These are phyloP conservation scores for Diutina mesorugosa DNA, from an alignment of 1,139 yeast species.

Conservation along the genomic window DNA sequence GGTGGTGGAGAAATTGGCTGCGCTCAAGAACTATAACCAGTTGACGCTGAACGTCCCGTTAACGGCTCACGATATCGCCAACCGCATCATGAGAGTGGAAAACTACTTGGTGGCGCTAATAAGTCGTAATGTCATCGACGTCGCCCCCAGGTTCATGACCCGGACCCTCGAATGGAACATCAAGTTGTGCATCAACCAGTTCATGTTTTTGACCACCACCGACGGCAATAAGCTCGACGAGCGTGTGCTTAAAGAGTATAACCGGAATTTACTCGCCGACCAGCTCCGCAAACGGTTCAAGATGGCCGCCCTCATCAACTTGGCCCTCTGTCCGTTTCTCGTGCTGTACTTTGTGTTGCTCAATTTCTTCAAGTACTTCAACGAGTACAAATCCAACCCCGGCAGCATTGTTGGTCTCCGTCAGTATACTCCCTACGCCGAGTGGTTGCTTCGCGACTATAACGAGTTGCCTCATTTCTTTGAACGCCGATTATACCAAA, in stretches of 20 bases:
- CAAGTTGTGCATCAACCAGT: conserved; percentile 77
- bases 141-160: conserved; percentile 48
- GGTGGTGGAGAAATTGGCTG: conserved; percentile 67
- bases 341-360: conserved; percentile 71
- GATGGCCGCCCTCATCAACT: conserved; percentile 77
- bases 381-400: conserved; percentile 85
- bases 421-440: conserved; percentile 87
- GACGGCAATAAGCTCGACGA: conserved; percentile 76
- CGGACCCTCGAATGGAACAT: conserved; percentile 91
- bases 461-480: conserved; percentile 88
- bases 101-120: conserved; percentile 84
- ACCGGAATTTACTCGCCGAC: conserved; percentile 50
- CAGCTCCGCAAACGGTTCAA: conserved; percentile 71
- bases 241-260: conserved; percentile 56
- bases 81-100: conserved; percentile 89
- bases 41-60: conserved; percentile 60
- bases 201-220: conserved; percentile 45
- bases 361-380: conserved; percentile 82
- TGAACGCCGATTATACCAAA: conserved; percentile 60
- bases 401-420: conserved; percentile 65
- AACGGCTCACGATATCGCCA: conserved; percentile 91
- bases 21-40: conserved; percentile 70
- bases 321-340: conserved; percentile 73
- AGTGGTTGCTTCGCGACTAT: conserved; percentile 89
- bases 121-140: conserved; percentile 63